phyloP scores from a whole-genome alignment of 768 basidiomycete genomes.

The Serendipita indica region DNA sequence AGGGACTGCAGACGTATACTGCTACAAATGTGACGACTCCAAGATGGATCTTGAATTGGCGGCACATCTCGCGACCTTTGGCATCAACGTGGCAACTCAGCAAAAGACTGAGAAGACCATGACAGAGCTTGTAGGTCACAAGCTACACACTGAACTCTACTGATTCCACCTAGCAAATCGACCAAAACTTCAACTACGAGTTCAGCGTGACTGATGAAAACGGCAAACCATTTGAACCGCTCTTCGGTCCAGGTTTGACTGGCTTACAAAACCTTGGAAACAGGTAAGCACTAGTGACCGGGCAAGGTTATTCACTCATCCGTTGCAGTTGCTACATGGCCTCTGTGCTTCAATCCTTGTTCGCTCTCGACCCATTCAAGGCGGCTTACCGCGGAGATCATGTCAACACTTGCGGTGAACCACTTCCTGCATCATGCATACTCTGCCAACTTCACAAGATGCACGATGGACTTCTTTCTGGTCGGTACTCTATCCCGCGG shows the following conservation, averaged over 20 bases:
- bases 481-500: constrained; percentile 65
- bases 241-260: constrained; percentile 80
- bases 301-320: neutral
- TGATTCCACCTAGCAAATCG: constrained; percentile 55
- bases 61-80: constrained; percentile 62
- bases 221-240: constrained; percentile 72
- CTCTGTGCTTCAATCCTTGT: constrained; percentile 75
- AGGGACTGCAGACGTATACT: constrained; percentile 85
- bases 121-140: constrained; percentile 66
- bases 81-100: constrained; percentile 69
- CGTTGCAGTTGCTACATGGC: constrained; percentile 84
- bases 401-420: constrained; percentile 42
- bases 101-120: constrained; percentile 92
- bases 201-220: constrained; percentile 80
- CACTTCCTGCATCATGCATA: constrained; percentile 70
- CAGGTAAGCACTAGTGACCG: constrained; percentile 31
- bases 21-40: constrained; percentile 80
- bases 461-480: constrained; percentile 82
- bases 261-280: constrained; percentile 89
- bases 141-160: neutral
- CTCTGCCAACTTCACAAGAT: constrained; percentile 92
- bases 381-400: constrained; percentile 53
- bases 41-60: constrained; percentile 62
- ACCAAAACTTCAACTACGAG: constrained; percentile 89
- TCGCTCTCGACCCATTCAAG: constrained; percentile 66